phyloP scores from a whole-genome alignment of 2,329 filamentous ascomycete species.

The Calonectria naviculata region DNA sequence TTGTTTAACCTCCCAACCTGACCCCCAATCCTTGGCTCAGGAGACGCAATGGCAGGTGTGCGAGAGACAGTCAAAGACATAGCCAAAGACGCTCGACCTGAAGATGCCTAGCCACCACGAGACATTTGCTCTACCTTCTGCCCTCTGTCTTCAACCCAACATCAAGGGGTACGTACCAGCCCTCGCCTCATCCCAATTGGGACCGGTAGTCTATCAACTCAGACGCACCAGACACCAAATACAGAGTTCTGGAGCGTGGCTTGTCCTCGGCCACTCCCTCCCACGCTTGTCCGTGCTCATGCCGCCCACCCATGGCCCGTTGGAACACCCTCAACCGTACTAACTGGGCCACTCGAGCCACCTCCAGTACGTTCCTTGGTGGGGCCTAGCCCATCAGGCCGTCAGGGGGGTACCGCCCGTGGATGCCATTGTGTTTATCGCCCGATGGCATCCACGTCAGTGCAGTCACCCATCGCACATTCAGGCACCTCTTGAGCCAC shows the following conservation, averaged over 20 bases:
- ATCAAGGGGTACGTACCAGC: conserved; percentile 4
- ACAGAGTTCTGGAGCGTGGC: conserved; percentile 22
- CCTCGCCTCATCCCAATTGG: background rate
- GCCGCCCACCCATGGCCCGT: conserved; percentile 9
- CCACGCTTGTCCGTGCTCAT: conserved; percentile 32
- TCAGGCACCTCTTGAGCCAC: conserved; percentile 18
- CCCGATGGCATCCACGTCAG: conserved; percentile 36
- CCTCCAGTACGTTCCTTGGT: conserved; percentile 26
- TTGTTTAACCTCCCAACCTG: conserved; percentile 2
- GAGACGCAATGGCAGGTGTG: background rate
- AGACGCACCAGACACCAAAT: background rate
- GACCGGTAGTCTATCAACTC: background rate
- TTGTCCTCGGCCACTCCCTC: conserved; percentile 37
- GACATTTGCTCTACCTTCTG: conserved; percentile 19
- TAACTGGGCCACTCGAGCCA: conserved; percentile 9
- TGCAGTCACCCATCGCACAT: conserved; percentile 22
- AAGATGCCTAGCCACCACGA: conserved; percentile 5
- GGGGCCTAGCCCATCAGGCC: conserved; percentile 29
- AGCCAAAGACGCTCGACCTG: background rate
- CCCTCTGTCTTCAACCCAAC: background rate
- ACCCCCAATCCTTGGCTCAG: background rate
- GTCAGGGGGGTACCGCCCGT: conserved; percentile 12
- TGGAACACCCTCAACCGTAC: conserved; percentile 9
- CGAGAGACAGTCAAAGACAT: conserved; percentile 6
- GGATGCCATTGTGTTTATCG: conserved; percentile 25